These are phyloP conservation scores for Didymella lethalis DNA, from an alignment of 2,329 filamentous ascomycete species.

Conservation along the genomic window DNA sequence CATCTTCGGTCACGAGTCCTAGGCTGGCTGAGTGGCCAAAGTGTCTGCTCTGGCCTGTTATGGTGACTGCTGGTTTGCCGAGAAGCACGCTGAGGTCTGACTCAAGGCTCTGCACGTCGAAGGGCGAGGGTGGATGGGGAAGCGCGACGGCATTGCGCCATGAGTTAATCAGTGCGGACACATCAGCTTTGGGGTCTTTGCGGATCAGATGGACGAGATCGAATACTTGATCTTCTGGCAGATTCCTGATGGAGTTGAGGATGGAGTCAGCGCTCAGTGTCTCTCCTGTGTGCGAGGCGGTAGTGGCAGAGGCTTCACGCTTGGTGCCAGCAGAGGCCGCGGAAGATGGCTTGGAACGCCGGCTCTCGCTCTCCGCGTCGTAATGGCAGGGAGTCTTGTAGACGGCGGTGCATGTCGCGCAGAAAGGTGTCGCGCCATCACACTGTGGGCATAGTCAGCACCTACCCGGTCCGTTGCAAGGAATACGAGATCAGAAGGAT, in stretches of 20 bases:
- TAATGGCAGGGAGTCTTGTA: conserved; percentile 61
- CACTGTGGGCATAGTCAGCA: conserved; percentile 52
- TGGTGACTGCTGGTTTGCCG: conserved; percentile 47
- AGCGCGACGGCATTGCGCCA: conserved; percentile 52
- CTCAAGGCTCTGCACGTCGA: conserved; percentile 43
- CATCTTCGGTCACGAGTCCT: conserved; percentile 47
- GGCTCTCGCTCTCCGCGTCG: conserved; percentile 58
- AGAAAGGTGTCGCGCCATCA: conserved; percentile 58
- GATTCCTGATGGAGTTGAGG: conserved; percentile 53
- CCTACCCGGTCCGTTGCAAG: conserved; percentile 1
- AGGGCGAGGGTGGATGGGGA: conserved; percentile 32
- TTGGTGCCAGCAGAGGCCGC: conserved; percentile 35
- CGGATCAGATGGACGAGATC: conserved; percentile 55
- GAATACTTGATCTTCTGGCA: conserved; percentile 56
- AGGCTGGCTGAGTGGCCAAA: conserved; percentile 51
- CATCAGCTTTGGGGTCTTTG: conserved; percentile 51
- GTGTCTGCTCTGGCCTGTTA: conserved; percentile 46
- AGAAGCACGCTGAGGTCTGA: conserved; percentile 48
- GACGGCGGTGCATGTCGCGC: conserved; percentile 60
- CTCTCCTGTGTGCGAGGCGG: conserved; percentile 20
- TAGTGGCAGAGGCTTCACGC: conserved; percentile 38
- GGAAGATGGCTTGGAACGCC: conserved; percentile 52
- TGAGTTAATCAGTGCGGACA: conserved; percentile 51
- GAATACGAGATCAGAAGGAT: not conserved
- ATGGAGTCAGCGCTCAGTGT: conserved; percentile 48